Conservation (phyloP, 2,329 filamentous ascomycete genomes). For the Diaporthe sp. region DNA sequence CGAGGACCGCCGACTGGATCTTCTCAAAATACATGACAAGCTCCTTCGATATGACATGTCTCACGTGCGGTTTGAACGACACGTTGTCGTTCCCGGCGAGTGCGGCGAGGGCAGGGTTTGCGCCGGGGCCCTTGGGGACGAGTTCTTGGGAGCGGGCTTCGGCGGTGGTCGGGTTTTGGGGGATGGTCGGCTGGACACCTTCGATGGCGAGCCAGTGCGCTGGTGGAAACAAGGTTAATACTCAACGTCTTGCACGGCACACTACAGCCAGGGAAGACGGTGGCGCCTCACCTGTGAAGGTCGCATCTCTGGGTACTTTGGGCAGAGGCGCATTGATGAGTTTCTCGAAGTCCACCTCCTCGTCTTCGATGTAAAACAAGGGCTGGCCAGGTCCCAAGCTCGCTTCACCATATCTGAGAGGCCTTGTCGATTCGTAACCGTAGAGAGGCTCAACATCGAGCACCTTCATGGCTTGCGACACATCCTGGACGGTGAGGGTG, state of each 20-base stretch:
- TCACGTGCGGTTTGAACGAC: constrained; percentile 89
- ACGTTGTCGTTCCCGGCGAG: constrained; percentile 87
- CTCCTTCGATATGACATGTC: constrained; percentile 96
- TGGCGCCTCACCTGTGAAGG: constrained; percentile 80
- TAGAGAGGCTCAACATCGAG: constrained; percentile 96
- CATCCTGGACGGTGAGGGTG: constrained; percentile 88
- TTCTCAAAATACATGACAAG: constrained; percentile 98
- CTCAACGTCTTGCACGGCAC: constrained; percentile 32
- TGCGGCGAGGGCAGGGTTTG: constrained; percentile 87
- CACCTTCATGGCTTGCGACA: constrained; percentile 86
- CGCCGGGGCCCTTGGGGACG: constrained; percentile 89
- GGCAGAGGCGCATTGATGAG: constrained; percentile 96
- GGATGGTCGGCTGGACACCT: constrained; percentile 95
- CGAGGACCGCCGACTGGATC: constrained; percentile 88
- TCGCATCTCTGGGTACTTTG: constrained; percentile 93
- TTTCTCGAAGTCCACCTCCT: constrained; percentile 99
- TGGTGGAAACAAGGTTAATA: constrained; percentile 53
- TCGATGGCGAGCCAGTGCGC: constrained; percentile 98
- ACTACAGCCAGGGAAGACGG: not conserved
- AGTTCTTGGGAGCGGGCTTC: constrained; percentile 89
- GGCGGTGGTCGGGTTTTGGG: constrained; percentile 91
- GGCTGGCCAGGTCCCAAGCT: constrained; percentile 94
- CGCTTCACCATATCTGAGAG: constrained; percentile 92
- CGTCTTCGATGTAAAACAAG: constrained; percentile 97
- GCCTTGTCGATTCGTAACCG: constrained; percentile 93